phyloP scores from a whole-genome alignment of 306 rosid genomes.

The Prunus mira region DNA sequence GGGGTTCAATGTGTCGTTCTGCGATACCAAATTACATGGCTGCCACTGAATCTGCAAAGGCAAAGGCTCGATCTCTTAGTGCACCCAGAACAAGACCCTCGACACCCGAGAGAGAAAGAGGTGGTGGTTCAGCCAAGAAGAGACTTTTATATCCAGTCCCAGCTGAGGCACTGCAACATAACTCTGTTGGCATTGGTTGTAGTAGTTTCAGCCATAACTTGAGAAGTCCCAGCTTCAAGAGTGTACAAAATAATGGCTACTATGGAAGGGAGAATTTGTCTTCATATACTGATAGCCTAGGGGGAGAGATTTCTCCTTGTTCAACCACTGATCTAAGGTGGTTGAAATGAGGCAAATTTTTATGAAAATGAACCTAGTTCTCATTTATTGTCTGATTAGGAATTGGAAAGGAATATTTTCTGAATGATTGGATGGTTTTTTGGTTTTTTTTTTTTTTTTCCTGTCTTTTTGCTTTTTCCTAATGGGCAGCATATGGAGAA shows the following conservation, averaged over 20 bases:
- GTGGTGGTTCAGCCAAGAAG: slow-evolving; percentile 19
- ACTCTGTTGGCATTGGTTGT: neutral
- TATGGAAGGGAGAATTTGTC: slow-evolving; percentile 30
- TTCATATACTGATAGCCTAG: slow-evolving; percentile 16
- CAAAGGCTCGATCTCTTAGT: slow-evolving; percentile 23
- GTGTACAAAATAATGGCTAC: slow-evolving; percentile 20
- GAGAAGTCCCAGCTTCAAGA: slow-evolving; percentile 33
- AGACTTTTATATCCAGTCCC: slow-evolving; percentile 18
- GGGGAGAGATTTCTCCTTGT: slow-evolving; percentile 31
- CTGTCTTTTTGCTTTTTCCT: neutral
- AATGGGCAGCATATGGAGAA: neutral
- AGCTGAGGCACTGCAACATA: neutral
- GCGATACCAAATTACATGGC: slow-evolving; percentile 34
- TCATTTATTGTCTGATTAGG: neutral
- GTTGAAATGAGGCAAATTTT: neutral
- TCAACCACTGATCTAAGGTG: slow-evolving; percentile 32
- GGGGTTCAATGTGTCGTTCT: neutral
- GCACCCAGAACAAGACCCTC: slow-evolving; percentile 25
- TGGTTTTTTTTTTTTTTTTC: neutral
- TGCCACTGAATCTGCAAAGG: slow-evolving; percentile 36
- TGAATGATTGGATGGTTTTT: neutral
- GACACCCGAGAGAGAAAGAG: slow-evolving; percentile 29
- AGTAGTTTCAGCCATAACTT: slow-evolving; percentile 13
- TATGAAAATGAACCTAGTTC: neutral
- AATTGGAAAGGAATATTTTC: neutral